These are phyloP conservation scores for Actinomucor elegans DNA, from an alignment of 371 early-diverging fungal genomes.

Conservation along the genomic window DNA sequence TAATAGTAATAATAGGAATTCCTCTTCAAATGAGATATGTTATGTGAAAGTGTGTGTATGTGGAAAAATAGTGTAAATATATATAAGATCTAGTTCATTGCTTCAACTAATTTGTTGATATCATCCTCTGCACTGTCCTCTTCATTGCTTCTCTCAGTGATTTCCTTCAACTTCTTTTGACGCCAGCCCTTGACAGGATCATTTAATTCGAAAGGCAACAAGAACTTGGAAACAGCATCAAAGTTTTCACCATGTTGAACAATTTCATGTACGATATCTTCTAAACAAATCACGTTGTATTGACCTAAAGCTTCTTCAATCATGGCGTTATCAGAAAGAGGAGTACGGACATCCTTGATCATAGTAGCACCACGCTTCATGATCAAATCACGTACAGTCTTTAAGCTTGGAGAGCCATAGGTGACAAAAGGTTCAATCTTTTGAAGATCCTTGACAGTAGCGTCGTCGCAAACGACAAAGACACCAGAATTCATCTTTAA, in stretches of 20 bases:
- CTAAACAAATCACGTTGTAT: slow-evolving; percentile 95
- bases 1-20: too few species aligned
- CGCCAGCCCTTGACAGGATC: slow-evolving; percentile 97
- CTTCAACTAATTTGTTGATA: slow-evolving; percentile 94
- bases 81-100: slow-evolving; percentile 92
- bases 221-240: slow-evolving; percentile 84
- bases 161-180: slow-evolving; percentile 92
- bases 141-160: slow-evolving; percentile 91
- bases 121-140: slow-evolving; percentile 92
- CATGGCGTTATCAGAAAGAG: slow-evolving; percentile 94
- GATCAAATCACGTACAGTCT: slow-evolving; percentile 97
- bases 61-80: too few species aligned
- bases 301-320: slow-evolving; percentile 95
- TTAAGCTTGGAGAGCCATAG: slow-evolving; percentile 94
- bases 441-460: slow-evolving; percentile 94
- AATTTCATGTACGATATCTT: slow-evolving; percentile 99
- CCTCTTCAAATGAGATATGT: too few species aligned
- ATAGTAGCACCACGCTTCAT: slow-evolving; percentile 99
- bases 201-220: slow-evolving; percentile 97
- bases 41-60: too few species aligned
- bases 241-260: slow-evolving; percentile 91
- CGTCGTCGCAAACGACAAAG: slow-evolving; percentile 95
- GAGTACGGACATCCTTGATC: slow-evolving; percentile 91
- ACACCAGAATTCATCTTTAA: slow-evolving; percentile 97
- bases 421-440: slow-evolving; percentile 96